Evolutionary conservation across 257 asterid genomes (phyloP), one percentile per base, ranked within the genome.

Genomic region (Cinchona pubescens): DNA sequence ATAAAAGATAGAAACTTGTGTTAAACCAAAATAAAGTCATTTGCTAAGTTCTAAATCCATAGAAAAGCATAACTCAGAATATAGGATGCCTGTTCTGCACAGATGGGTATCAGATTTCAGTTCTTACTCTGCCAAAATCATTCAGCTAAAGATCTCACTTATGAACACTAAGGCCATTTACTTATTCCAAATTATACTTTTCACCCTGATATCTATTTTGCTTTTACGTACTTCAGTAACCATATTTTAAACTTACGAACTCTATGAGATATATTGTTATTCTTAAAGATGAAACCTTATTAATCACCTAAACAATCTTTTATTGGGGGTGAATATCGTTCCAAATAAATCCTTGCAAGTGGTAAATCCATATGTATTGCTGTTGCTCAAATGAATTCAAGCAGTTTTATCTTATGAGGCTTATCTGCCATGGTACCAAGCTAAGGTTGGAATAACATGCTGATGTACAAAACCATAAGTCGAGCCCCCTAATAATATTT

Each of bases 301-400:
- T 32, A 64, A 48, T 76, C 63, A 58, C 51, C 66, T 16, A 43
- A 58, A 34, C 27, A 7, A 35, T 29, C 27, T 71, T 32, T 19
- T 23, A 76, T 40, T 42, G 59, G 32, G 5, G 29, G 69, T 59
- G 61, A 35, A 45, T 16, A 58, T 68, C 19, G 71, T 63, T 76
- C n/a, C 67, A 43, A 58, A 55, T 48, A 30, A 43, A 55, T 40
- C 46, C 35, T 45, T 30, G 58, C 19, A 64, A 75, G 43, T 16
- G 53, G 21, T n/a, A 72, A 59, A 15, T 15, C 56, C 34, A 35
- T 55, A 7, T 21, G 19, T 76, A 32, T 18, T 56, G 2, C 4
- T 35, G 62, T 37, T 34, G 48, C 49, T 23, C 53, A n/a, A n/a
- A 51, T n/a, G 42, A n/a, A 55, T 46, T 29, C 40, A 65, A 40